These are phyloP conservation scores for Chaetomium globosum DNA, from an alignment of 2,329 filamentous ascomycete species.

Conservation along the genomic window DNA sequence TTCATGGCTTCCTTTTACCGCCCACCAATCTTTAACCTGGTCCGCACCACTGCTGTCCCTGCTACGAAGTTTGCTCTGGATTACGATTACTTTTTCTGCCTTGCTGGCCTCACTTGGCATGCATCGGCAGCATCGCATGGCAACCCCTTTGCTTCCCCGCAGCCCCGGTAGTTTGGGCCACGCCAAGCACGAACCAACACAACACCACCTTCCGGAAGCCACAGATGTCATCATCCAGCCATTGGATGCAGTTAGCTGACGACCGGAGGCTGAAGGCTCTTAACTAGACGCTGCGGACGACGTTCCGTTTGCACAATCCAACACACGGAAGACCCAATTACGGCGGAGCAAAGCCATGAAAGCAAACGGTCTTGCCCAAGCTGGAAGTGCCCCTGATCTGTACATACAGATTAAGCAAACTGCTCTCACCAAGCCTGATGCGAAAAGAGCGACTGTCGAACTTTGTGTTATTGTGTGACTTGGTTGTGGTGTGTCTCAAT, in stretches of 20 bases:
- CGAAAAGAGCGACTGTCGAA: neutral
- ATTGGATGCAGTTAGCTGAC: neutral
- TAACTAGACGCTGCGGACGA: neutral
- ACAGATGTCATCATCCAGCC: neutral
- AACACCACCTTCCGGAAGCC: neutral
- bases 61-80: too few relatives aligned
- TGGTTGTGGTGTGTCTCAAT: too few relatives aligned
- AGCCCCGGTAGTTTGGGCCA: neutral
- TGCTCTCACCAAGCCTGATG: neutral
- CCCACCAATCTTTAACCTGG: neutral
- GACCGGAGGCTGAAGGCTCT: neutral
- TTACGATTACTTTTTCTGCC: neutral
- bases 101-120: neutral
- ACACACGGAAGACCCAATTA: neutral
- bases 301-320: neutral
- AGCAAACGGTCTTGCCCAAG: neutral
- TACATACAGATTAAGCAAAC: too few relatives aligned
- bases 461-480: neutral
- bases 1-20: neutral
- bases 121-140: neutral
- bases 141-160: neutral
- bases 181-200: neutral
- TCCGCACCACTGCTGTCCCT: neutral
- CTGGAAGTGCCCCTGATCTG: too few relatives aligned
- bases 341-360: neutral